These are phyloP conservation scores for Chrysoporthe deuterocubensis DNA, from an alignment of 2,329 filamentous ascomycete species.

Conservation along the genomic window DNA sequence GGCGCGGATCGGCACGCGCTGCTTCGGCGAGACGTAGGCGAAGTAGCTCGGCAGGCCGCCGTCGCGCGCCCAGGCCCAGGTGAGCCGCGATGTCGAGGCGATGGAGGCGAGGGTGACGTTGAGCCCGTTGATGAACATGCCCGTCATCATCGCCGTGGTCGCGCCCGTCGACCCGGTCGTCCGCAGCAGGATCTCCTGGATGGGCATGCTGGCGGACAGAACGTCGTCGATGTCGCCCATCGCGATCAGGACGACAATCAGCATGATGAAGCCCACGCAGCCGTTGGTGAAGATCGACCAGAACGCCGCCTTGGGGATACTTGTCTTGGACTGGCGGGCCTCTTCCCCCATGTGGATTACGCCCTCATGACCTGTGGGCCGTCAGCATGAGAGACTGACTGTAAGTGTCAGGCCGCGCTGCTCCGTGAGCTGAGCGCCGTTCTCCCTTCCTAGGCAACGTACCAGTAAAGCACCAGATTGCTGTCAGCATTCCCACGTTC, in stretches of 20 bases:
- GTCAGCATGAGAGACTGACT: slow-evolving; percentile 3
- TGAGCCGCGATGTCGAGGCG: slow-evolving; percentile 51
- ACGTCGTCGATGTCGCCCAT: slow-evolving; percentile 44
- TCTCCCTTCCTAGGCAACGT: slow-evolving; percentile 6
- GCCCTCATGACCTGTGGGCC: slow-evolving; percentile 46
- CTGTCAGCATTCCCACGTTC: slow-evolving; percentile 43
- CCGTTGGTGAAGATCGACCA: slow-evolving; percentile 48
- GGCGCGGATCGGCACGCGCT: slow-evolving; percentile 42
- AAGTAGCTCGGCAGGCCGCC: slow-evolving; percentile 39
- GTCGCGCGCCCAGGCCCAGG: slow-evolving; percentile 54
- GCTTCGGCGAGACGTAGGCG: slow-evolving; percentile 35
- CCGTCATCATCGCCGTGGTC: slow-evolving; percentile 44
- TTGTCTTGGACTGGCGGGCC: slow-evolving; percentile 48
- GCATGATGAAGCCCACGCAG: slow-evolving; percentile 44
- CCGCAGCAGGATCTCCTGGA: slow-evolving; percentile 47
- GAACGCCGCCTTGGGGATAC: slow-evolving; percentile 49
- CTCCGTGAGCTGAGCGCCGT: too few species aligned
- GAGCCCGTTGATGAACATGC: slow-evolving; percentile 45
- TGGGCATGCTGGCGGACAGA: slow-evolving; percentile 41
- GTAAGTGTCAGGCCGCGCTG: too few species aligned
- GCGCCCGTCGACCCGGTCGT: slow-evolving; percentile 45
- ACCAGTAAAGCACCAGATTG: slow-evolving; percentile 40
- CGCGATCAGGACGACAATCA: slow-evolving; percentile 46
- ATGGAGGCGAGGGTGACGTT: slow-evolving; percentile 46
- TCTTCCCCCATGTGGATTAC: slow-evolving; percentile 53